Conservation (phyloP, 495 filamentous ascomycete species). For the Xylaria bambusicola region DNA sequence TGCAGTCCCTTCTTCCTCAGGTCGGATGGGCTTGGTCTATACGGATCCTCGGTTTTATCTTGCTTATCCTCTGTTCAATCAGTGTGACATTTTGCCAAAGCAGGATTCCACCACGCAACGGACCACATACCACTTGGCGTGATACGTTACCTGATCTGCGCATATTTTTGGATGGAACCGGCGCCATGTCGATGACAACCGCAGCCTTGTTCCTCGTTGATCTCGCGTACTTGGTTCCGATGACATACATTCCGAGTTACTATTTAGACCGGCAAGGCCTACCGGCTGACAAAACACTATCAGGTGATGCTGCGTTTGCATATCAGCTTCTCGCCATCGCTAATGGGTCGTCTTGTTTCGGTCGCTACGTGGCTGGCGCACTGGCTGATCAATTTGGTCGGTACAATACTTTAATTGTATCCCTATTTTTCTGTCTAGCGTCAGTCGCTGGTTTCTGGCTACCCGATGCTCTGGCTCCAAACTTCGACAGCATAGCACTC, state of each 20-base stretch:
- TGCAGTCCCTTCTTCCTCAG: slow-evolving; percentile 50
- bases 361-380: slow-evolving; percentile 68
- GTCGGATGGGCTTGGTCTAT: slow-evolving; percentile 62
- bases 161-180: slow-evolving; percentile 15
- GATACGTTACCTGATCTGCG: slow-evolving; percentile 16
- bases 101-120: slow-evolving; percentile 15
- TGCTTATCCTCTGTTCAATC: slow-evolving; percentile 57
- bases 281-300: slow-evolving; percentile 45
- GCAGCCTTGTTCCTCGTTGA: slow-evolving; percentile 37
- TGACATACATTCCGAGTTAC: slow-evolving; percentile 44
- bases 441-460: slow-evolving; percentile 79
- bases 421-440: slow-evolving; percentile 63
- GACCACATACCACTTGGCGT: slow-evolving; percentile 8
- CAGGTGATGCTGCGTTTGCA: slow-evolving; percentile 46
- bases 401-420: slow-evolving; percentile 55
- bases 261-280: slow-evolving; percentile 18
- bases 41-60: slow-evolving; percentile 61
- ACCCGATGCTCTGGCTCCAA: slow-evolving; percentile 40
- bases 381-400: slow-evolving; percentile 63
- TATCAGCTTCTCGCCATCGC: slow-evolving; percentile 63
- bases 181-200: slow-evolving; percentile 13
- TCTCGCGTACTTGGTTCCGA: slow-evolving; percentile 25
- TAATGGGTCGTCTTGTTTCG: slow-evolving; percentile 60
- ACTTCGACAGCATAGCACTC: slow-evolving; percentile 56
- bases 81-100: slow-evolving; percentile 38